phyloP scores from a whole-genome alignment of 495 filamentous ascomycete species.

The Trichoderma reesei region DNA sequence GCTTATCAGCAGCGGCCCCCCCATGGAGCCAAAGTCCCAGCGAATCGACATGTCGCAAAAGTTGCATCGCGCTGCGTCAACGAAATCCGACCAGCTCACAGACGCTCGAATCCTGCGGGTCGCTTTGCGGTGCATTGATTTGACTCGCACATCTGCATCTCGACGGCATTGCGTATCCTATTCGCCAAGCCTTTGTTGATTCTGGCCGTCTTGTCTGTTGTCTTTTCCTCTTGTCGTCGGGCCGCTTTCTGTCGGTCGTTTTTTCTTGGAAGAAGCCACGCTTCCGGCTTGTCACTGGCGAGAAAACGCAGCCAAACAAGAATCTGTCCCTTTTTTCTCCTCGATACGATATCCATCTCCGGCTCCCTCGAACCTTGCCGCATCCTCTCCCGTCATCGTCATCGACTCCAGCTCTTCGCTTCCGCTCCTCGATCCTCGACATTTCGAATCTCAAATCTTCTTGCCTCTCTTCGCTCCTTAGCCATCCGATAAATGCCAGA shows the following conservation, averaged over 20 bases:
- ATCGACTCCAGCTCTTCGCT: not conserved
- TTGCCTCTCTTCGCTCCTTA: not conserved
- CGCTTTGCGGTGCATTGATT: slow-evolving; percentile 2
- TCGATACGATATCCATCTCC: not conserved
- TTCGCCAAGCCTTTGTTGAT: not conserved
- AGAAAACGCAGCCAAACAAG: not conserved
- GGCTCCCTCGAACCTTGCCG: not conserved
- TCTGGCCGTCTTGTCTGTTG: not conserved
- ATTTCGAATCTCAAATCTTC: not conserved
- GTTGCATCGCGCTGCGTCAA: not conserved
- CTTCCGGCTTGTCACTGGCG: not conserved
- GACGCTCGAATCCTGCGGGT: not conserved
- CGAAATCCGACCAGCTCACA: not conserved
- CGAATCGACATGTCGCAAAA: not conserved
- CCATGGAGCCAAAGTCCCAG: not conserved
- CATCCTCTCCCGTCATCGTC: not conserved
- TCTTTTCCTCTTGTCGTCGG: not conserved
- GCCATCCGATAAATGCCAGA: slow-evolving; percentile 50
- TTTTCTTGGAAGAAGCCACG: not conserved
- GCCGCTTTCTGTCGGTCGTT: not conserved
- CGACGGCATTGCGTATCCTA: not conserved
- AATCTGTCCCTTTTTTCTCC: not conserved
- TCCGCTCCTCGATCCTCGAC: not conserved
- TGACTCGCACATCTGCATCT: not conserved
- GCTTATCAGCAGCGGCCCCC: not conserved